These are phyloP conservation scores for bread wheat (Triticum aestivum) DNA, from an alignment of 176 grass and related monocot species.

Conservation along the genomic window DNA sequence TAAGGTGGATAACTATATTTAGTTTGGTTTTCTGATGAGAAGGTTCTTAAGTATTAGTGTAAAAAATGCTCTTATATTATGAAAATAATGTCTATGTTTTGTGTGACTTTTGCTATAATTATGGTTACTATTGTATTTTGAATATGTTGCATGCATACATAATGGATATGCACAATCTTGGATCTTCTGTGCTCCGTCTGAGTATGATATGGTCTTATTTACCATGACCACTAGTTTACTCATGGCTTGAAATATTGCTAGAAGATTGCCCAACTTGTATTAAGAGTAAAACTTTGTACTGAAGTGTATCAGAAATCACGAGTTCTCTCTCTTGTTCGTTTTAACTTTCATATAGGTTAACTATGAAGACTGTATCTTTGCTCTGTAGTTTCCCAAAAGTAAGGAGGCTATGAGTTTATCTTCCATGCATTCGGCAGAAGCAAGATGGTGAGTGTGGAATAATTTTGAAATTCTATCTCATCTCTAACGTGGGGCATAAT, in stretches of 20 bases:
- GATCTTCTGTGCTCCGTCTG: neutral
- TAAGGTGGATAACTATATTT: neutral
- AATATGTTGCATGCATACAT: neutral
- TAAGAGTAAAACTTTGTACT: conserved; percentile 1
- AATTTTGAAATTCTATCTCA: neutral
- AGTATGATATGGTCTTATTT: conserved; percentile 8
- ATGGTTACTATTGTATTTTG: neutral
- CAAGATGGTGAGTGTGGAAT: neutral
- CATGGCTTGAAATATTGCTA: conserved; percentile 7
- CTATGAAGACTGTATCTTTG: conserved; percentile 5
- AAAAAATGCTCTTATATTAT: too few species aligned
- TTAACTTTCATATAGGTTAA: conserved; percentile 1
- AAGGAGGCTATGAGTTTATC: neutral
- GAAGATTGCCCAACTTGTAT: neutral
- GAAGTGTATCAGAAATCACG: neutral
- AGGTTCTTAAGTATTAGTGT: neutral
- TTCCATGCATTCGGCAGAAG: neutral
- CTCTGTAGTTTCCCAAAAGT: neutral
- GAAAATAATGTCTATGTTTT: neutral
- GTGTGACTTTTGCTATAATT: neutral
- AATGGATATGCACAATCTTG: neutral
- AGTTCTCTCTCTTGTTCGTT: neutral
- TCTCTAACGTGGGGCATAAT: neutral
- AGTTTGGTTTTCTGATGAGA: neutral
- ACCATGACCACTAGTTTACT: neutral